Base-by-base conservation (phyloP, 2,329 filamentous ascomycete genomes). In the Zelopaecilomyces penicillatus region DNA sequence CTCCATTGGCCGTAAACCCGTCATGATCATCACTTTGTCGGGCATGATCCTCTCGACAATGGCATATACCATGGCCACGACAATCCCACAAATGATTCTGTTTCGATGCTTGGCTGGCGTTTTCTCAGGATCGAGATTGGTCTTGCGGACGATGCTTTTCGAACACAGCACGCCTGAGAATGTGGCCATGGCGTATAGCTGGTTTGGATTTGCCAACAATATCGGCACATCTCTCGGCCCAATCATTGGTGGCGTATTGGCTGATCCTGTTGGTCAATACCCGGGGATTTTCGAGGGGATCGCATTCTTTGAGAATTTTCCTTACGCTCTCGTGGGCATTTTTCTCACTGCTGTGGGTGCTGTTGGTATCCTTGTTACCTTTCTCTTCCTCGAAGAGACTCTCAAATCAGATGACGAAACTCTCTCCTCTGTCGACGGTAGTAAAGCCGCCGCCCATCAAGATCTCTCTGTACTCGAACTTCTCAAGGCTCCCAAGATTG, bases 191-290 rank as follows among this genome's bases (percentile, higher is more conserved):
- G 80, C 82, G 0, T 93, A 90, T 57, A 82, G 82, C 56, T 85
- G 80, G 69, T 90, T 90, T 57, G 83, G 85, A 7, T 87, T 91
- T 57, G 70, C 76, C 0, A 79, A 80, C 4, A 91, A 91, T 52
- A 19, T 90, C 6, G 87, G 87, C 4, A 80, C 91, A 37, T 80
- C 87, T 46, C 30, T 87, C 2, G 87, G 86, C 0, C 84, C 85
- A 3, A 55, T 87, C 7, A 57, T 88, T 19, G 85, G 85, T 36
- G 87, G 85, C 42, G 70, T 68, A 1, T 70, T 93, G 1, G 81
- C 84, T 8, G 74, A 85, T 31, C 87, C 86, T 1, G 80, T 74
- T 0, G 55, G 65, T 5, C 78, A 84, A 58, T 88, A 83, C 54
- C 75, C 80, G 1, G 54, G 64, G 0, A 43, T 74, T 0, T 80